These are phyloP conservation scores for Bremia lactucae DNA, from an alignment of 352 stramenopile species.

Conservation along the genomic window DNA sequence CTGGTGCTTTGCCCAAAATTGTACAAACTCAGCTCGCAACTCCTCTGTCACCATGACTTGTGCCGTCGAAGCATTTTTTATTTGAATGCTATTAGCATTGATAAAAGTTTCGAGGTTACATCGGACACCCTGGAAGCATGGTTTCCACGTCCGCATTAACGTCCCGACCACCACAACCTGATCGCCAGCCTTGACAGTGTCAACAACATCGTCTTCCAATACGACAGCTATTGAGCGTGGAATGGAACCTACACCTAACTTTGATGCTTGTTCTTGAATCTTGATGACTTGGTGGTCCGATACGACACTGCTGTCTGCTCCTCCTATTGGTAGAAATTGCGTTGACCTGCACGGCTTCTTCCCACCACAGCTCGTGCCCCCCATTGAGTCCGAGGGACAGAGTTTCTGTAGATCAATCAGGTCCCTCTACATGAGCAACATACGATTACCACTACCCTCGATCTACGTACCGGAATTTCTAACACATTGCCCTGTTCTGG, in stretches of 20 bases:
- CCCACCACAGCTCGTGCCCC: conserved; percentile 18
- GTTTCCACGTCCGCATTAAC: conserved; percentile 89
- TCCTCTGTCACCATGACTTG: conserved; percentile 66
- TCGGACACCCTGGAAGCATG: conserved; percentile 60
- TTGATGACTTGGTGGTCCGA: conserved; percentile 90
- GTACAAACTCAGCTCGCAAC: conserved; percentile 84
- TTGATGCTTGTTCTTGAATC: conserved; percentile 92
- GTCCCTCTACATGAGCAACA: neutral
- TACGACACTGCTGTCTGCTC: conserved; percentile 33
- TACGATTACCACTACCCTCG: neutral
- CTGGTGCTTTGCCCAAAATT: conserved; percentile 75
- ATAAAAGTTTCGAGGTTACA: conserved; percentile 87
- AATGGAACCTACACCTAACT: conserved; percentile 86
- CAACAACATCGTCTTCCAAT: conserved; percentile 81
- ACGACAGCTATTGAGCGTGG: conserved; percentile 92
- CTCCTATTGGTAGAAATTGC: conserved; percentile 47
- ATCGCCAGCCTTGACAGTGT: conserved; percentile 90
- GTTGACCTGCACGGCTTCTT: conserved; percentile 74
- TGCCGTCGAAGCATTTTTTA: conserved; percentile 54
- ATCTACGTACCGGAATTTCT: conserved; percentile 41
- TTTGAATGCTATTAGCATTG: conserved; percentile 59
- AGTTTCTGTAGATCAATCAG: conserved; percentile 27
- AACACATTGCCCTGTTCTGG: conserved; percentile 87
- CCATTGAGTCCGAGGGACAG: conserved; percentile 32
- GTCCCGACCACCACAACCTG: conserved; percentile 90